A percentile compares a stretch with the other conserved stretches of the same genome.
phyloP scores from a whole-genome alignment of 2,329 filamentous ascomycete genomes.

The Emericellopsis cladophorae region DNA sequence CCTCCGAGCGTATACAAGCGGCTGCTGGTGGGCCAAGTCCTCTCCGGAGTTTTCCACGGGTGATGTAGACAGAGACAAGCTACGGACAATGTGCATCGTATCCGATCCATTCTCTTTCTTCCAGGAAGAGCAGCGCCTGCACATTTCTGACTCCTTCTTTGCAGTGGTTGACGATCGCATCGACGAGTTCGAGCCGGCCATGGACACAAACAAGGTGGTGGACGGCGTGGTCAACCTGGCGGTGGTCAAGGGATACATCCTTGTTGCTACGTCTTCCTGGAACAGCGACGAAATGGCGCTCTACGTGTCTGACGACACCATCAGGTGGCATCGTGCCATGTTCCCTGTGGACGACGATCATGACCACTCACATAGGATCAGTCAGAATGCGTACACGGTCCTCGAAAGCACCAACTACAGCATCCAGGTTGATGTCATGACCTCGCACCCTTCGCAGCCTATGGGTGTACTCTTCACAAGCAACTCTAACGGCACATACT shows the following conservation, averaged over 20 bases:
- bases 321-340: conserved; percentile 81
- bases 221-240: conserved; percentile 73
- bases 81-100: conserved; percentile 71
- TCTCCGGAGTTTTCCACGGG: conserved; percentile 62
- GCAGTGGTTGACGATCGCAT: conserved; percentile 30
- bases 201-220: conserved; percentile 63
- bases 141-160: conserved; percentile 80
- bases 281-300: conserved; percentile 84
- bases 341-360: conserved; percentile 68
- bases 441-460: conserved; percentile 45
- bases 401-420: conserved; percentile 96
- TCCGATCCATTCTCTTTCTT: conserved; percentile 58
- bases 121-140: conserved; percentile 62
- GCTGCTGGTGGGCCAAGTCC: conserved; percentile 81
- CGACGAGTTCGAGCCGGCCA: conserved; percentile 60
- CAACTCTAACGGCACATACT: conserved; percentile 95
- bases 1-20: conserved; percentile 55
- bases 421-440: conserved; percentile 91
- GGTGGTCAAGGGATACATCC: conserved; percentile 72
- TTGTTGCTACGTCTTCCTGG: conserved; percentile 68
- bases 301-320: conserved; percentile 75
- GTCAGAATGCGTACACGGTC: conserved; percentile 83
- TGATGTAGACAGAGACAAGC: conserved; percentile 48
- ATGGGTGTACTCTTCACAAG: conserved; percentile 90
- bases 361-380: conserved; percentile 55